Evolutionary conservation across 2,329 filamentous ascomycete species (phyloP).

Genomic region (Sporothrix schenckii): DNA sequence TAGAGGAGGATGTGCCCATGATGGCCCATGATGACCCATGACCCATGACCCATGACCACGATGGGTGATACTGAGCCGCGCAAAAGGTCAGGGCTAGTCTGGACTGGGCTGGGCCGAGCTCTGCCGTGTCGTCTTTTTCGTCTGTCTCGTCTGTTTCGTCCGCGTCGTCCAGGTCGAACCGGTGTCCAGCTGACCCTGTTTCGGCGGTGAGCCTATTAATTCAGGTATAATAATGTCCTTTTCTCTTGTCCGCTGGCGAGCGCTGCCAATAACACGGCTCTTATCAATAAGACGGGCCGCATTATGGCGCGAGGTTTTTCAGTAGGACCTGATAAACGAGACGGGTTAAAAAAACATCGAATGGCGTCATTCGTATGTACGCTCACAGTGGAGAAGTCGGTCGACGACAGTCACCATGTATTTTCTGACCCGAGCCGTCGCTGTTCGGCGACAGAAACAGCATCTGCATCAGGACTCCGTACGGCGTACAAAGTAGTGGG

Average conservation of each 20-base stretch:
- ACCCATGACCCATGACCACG: neutral
- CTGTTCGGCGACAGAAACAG: too few species aligned
- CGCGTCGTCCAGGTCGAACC: neutral
- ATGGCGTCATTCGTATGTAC: too few species aligned
- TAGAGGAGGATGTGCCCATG: neutral
- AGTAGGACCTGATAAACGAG: too few species aligned
- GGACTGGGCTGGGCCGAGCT: neutral
- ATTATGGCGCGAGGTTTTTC: neutral
- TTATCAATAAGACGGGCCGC: slow-evolving; percentile 27
- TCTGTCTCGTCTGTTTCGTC: neutral
- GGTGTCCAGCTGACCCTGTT: slow-evolving; percentile 20
- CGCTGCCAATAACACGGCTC: slow-evolving; percentile 17
- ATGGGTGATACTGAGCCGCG: neutral
- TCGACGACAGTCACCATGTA: too few species aligned
- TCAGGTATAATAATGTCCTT: neutral
- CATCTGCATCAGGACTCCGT: too few species aligned
- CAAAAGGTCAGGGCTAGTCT: neutral
- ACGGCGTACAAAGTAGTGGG: too few species aligned
- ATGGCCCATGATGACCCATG: neutral
- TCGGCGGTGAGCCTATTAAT: neutral
- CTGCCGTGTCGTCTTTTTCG: neutral
- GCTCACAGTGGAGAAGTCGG: too few species aligned
- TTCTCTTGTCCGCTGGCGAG: neutral
- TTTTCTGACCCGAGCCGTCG: too few species aligned
- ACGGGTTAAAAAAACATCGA: too few species aligned